These are phyloP conservation scores for Bifiguratus adelaidae DNA, from an alignment of 192 early-diverging fungal species.

Conservation along the genomic window DNA sequence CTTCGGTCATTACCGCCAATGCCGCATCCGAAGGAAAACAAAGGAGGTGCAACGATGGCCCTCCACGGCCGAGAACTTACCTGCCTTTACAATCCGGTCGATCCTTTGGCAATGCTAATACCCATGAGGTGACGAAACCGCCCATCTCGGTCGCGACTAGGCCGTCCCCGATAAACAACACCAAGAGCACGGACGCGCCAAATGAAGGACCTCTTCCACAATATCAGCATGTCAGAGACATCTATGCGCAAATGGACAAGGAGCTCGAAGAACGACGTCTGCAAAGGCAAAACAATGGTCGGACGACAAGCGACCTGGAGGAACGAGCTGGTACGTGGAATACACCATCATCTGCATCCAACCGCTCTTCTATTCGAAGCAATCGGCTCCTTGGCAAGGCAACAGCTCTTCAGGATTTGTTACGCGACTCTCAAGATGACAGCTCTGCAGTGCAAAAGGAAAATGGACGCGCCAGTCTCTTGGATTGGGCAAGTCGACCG, in stretches of 20 bases:
- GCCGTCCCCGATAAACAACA: background rate
- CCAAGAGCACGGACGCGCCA: background rate
- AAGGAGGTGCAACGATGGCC: background rate
- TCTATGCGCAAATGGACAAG: conserved; percentile 7
- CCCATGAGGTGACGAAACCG: background rate
- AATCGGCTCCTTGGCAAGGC: background rate
- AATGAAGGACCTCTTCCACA: conserved; percentile 2
- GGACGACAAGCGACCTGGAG: background rate
- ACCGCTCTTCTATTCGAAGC: background rate
- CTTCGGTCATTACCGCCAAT: no score
- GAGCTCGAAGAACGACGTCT: background rate
- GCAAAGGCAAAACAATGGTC: background rate
- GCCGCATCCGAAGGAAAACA: background rate
- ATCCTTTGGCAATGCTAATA: conserved; percentile 3
- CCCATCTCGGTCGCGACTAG: background rate
- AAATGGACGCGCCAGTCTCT: no score
- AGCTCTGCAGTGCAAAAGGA: no score
- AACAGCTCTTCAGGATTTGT: background rate
- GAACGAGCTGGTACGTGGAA: background rate
- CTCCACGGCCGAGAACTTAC: background rate
- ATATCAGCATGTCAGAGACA: conserved; percentile 19
- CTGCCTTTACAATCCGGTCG: background rate
- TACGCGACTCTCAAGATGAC: no score
- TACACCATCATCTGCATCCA: background rate
- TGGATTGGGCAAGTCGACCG: no score